These are phyloP conservation scores for Thyridium curvatum DNA, from an alignment of 2,329 filamentous ascomycete genomes.

Conservation along the genomic window DNA sequence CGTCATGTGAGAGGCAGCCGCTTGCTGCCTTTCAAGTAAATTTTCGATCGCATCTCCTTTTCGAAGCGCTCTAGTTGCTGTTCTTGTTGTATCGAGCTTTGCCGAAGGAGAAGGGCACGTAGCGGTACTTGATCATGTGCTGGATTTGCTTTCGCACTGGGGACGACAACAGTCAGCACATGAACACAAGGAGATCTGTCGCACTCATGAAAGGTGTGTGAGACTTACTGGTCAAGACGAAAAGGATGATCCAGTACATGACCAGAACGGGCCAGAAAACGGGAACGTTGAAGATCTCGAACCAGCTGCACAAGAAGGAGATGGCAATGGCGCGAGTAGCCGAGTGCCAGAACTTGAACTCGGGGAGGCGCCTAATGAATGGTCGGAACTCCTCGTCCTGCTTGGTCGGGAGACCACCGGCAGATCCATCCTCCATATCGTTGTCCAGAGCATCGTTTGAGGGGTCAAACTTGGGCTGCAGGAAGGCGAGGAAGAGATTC, in stretches of 20 bases:
- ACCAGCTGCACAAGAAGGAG: slow-evolving; percentile 85
- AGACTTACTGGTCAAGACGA: slow-evolving; percentile 83
- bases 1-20: slow-evolving; percentile 2
- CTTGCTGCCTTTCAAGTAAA: not conserved
- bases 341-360: slow-evolving; percentile 99
- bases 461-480: slow-evolving; percentile 97
- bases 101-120: slow-evolving; percentile 87
- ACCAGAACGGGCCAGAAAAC: slow-evolving; percentile 99
- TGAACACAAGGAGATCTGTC: not conserved
- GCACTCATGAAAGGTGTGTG: too few species aligned
- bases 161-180: slow-evolving; percentile 1
- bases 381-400: slow-evolving; percentile 96
- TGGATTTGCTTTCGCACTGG: slow-evolving; percentile 98
- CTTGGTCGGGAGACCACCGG: slow-evolving; percentile 81
- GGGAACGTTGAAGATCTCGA: slow-evolving; percentile 88
- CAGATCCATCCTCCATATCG: slow-evolving; percentile 89
- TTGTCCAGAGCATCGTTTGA: slow-evolving; percentile 86
- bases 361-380: slow-evolving; percentile 90
- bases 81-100: slow-evolving; percentile 74
- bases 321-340: slow-evolving; percentile 83
- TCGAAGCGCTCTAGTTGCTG: slow-evolving; percentile 32
- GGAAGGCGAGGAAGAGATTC: slow-evolving; percentile 97
- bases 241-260: slow-evolving; percentile 97
- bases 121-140: slow-evolving; percentile 99
- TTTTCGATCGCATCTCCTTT: too few species aligned